Evolutionary conservation across 805 yeast species (phyloP), one percentile per base, ranked within the genome.

Genomic region (Isabelozyma heimii): DNA sequence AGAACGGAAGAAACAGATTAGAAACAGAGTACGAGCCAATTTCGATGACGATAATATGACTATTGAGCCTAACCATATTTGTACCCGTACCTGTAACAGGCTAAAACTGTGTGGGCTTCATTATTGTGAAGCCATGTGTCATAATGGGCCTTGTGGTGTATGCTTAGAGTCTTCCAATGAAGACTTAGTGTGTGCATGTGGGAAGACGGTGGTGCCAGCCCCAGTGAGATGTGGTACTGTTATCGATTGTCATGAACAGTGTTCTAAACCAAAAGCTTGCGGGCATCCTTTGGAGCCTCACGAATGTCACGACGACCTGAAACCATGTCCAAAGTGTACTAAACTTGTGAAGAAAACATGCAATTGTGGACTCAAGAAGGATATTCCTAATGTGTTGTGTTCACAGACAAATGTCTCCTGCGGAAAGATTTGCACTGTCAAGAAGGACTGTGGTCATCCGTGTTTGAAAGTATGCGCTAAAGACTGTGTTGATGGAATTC

Each of bases 181-280:
- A 15, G 96, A 89, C 61, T 69, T 87, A 55, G 79, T 82, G 2
- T 89, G 97, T 60, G 78, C 85, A 44, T 89, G 97, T 71, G 96
- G 96, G 2, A 75, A 77, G 53, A 89, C 96, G 0, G 77, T 87
- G 3, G 74, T 89, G 5, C 77, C 76, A 16, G 96, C 96, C 0
- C 97, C 97, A 0, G 89, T 89, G 8, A 71, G 96, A 54, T 89
- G 97, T 69, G 96, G 96, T 12, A 81, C 89, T 0, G 73, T 66
- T 42, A 61, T 87, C 4, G 75, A 74, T 9, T 89, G 97, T 67
- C 73, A 71, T 20, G 76, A 80, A 51, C 90, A 80, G 52, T 89
- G 97, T 65, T 66, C 71, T 3, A 72, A 89, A 44, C 72, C 70
- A 2, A 73, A 72, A 33, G 54, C 64, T 0, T 89, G 97, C 75